Conservation (phyloP, 2,329 filamentous ascomycete species). For the Westerdykella sp. region DNA sequence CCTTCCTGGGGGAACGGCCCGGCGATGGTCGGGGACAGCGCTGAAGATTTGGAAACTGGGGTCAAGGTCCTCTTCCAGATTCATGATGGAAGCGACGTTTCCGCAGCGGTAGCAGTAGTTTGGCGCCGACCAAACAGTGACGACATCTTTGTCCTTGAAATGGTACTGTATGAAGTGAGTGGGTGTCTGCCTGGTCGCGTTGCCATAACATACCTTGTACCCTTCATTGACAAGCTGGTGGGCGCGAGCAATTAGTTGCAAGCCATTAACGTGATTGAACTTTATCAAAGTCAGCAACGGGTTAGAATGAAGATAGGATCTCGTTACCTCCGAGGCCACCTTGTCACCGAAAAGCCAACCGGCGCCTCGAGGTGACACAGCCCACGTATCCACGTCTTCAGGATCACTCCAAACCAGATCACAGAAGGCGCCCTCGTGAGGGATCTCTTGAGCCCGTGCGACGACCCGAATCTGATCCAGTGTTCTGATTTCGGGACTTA, state of each 20-base stretch:
- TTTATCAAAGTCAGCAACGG: constrained; percentile 26
- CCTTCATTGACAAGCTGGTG: constrained; percentile 73
- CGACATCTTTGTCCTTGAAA: constrained; percentile 89
- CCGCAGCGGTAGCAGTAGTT: constrained; percentile 97
- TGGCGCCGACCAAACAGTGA: constrained; percentile 80
- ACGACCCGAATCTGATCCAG: constrained; percentile 83
- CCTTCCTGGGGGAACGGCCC: constrained; percentile 66
- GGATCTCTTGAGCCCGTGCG: constrained; percentile 82
- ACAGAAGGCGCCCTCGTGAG: constrained; percentile 97
- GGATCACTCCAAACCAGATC: constrained; percentile 92
- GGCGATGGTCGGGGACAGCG: constrained; percentile 77
- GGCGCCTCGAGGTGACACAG: constrained; percentile 61
- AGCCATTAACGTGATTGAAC: constrained; percentile 70
- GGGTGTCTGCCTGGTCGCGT: neutral
- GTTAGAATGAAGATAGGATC: neutral
- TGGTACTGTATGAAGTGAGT: constrained; percentile 58
- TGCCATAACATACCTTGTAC: constrained; percentile 52
- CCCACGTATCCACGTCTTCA: constrained; percentile 64
- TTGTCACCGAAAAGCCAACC: constrained; percentile 67
- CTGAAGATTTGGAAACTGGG: constrained; percentile 91
- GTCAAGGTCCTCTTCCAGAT: constrained; percentile 74
- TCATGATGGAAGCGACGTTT: constrained; percentile 85
- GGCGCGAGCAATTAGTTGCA: constrained; percentile 65
- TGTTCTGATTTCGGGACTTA: constrained; percentile 94
- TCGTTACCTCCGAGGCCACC: constrained; percentile 57